Evolutionary conservation across 495 filamentous ascomycete species (phyloP), one percentile per base, ranked within the genome.

Genomic region (Podospora fimiseda): DNA sequence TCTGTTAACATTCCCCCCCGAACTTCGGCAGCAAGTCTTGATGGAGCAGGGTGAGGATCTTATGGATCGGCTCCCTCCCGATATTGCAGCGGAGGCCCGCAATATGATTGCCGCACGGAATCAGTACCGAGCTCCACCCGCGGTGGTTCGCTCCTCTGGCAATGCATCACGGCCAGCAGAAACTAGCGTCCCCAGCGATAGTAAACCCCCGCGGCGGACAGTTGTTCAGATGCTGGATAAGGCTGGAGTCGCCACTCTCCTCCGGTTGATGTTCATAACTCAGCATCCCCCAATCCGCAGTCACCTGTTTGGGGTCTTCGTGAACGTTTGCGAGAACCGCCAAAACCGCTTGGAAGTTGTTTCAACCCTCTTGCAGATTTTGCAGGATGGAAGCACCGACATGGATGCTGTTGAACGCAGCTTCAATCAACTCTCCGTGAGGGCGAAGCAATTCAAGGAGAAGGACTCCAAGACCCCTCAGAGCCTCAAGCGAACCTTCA

Each of bases 191-290:
- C 62, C 65, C 14, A 59, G 48, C 23, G 71, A 76, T 23, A 43
- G 44, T 19, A 94, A 95, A 69, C 77, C 82, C 20, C 81, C 85
- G 57, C 80, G 89, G 51, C 83, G 84, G 60, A 85, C 87, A 19
- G 85, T 89, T 46, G 84, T 95, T 24, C 93, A 99, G 68, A 95
- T 97, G 85, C 81, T 97, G 4, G 94, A 99, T 70, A 96, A 95
- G 65, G 79, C 90, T 50, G 93, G 93, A 21, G 83, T 99, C 65
- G 93, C 94, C 19, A 96, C 93, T 9, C 71, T 99, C 7, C 79
- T 99, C 30, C 88, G 93, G 14, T 76, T 99, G 11, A 96, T 99
- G 92, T 99, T 99, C 64, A 86, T 96, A 55, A 85, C 88, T 40
- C 88, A 95, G 55, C 87, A 90, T 49, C 87, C 86, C 27, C 85